Evolutionary conservation across 441 rosid species (phyloP).

Genomic region (Dalechampia spathulata): DNA sequence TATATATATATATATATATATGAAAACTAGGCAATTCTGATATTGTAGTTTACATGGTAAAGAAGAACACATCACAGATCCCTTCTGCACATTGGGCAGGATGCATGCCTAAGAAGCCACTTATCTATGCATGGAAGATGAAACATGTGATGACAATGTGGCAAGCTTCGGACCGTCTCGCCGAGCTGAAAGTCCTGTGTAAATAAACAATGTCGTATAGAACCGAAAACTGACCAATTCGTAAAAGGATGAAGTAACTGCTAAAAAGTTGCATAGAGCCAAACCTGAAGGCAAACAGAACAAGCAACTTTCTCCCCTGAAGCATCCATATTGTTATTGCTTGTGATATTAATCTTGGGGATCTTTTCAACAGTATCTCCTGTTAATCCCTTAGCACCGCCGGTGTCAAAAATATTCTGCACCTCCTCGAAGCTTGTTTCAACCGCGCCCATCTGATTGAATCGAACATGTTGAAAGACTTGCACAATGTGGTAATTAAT

Average conservation of each 20-base stretch:
- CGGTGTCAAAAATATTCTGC: constrained; percentile 73
- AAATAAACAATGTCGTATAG: no score
- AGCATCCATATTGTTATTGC: constrained; percentile 49
- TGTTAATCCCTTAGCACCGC: constrained; percentile 63
- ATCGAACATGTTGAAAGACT: no score
- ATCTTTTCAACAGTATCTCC: constrained; percentile 74
- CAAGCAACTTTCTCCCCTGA: constrained; percentile 71
- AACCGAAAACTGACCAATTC: no score
- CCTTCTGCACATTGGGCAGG: constrained; percentile 93
- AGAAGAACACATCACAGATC: constrained; percentile 39
- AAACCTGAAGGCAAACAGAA: constrained; percentile 94
- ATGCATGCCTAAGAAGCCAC: constrained; percentile 82
- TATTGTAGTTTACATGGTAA: constrained; percentile 22
- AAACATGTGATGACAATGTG: constrained; percentile 90
- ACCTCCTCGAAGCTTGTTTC: constrained; percentile 64
- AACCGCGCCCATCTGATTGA: constrained; percentile 75
- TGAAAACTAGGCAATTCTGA: constrained; percentile 13
- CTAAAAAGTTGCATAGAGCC: not conserved
- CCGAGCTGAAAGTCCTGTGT: constrained; percentile 96
- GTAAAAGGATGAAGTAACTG: not conserved
- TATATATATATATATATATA: no score
- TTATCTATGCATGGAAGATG: constrained; percentile 92
- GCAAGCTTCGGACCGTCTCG: constrained; percentile 82
- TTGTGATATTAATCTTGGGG: constrained; percentile 69
- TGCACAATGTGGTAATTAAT: not conserved